Evolutionary conservation across 805 yeast species (phyloP).

Genomic region (Tetrapisispora pingtungensis): DNA sequence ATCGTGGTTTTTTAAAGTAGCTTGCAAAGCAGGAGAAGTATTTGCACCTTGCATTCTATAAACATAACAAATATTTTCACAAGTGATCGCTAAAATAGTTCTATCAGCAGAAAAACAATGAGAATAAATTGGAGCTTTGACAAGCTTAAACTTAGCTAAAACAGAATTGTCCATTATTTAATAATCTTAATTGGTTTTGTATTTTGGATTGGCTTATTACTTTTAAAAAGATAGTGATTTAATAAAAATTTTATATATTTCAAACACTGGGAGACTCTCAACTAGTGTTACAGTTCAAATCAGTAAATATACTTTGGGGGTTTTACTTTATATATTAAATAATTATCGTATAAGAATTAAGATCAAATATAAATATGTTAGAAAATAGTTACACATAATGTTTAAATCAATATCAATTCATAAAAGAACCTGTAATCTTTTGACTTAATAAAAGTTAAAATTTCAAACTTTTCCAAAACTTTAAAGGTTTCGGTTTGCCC

Average conservation of each 20-base stretch:
- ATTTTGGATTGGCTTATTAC: too few species aligned
- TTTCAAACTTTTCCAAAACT: too few species aligned
- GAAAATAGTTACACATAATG: too few species aligned
- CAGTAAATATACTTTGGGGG: background rate
- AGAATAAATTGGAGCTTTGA: constrained; percentile 80
- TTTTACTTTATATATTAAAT: too few species aligned
- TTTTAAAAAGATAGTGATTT: too few species aligned
- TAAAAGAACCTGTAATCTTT: too few species aligned
- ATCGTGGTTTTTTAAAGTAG: constrained; percentile 75
- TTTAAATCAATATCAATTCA: too few species aligned
- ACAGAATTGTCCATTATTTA: constrained; percentile 13
- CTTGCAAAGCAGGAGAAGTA: constrained; percentile 48
- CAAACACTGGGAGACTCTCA: constrained; percentile 25
- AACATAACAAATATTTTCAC: constrained; percentile 64
- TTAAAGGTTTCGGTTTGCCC: background rate
- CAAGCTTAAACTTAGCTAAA: constrained; percentile 45
- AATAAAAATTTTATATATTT: too few species aligned
- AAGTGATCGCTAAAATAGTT: constrained; percentile 66
- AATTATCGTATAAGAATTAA: too few species aligned
- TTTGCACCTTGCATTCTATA: constrained; percentile 45
- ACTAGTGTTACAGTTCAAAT: constrained; percentile 12
- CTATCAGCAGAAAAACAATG: constrained; percentile 75
- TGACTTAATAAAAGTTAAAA: too few species aligned
- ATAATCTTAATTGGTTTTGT: too few species aligned
- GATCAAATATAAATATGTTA: too few species aligned